A percentile compares a stretch with the other conserved stretches of the same genome.
Evolutionary conservation across 2,329 filamentous ascomycete genomes (phyloP).

Genomic region (Pseudocercospora crystallina): DNA sequence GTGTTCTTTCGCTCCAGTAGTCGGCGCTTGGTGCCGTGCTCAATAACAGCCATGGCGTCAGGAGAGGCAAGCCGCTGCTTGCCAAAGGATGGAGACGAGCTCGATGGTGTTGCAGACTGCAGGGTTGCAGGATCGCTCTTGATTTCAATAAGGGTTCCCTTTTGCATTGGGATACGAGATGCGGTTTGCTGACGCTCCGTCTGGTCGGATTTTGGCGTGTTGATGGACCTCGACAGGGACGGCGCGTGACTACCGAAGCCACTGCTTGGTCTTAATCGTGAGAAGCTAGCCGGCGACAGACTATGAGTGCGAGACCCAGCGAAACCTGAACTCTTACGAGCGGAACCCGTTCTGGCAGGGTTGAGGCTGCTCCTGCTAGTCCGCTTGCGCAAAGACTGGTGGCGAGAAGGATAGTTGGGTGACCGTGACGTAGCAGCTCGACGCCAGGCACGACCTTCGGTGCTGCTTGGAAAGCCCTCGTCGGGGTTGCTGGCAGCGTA

Average conservation of each 20-base stretch:
- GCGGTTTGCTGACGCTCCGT: slow-evolving; percentile 18
- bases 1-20: slow-evolving; percentile 22
- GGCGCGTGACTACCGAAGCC: neutral
- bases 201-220: neutral
- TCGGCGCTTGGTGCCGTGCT: slow-evolving; percentile 28
- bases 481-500: too few species aligned
- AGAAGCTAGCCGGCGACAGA: slow-evolving; percentile 31
- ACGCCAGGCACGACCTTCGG: too few species aligned
- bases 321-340: neutral
- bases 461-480: too few species aligned
- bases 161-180: slow-evolving; percentile 32
- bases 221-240: neutral
- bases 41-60: slow-evolving; percentile 27
- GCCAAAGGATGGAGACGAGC: slow-evolving; percentile 12
- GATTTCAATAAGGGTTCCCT: slow-evolving; percentile 27
- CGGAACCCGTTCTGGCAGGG: neutral
- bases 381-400: slow-evolving; percentile 4
- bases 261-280: slow-evolving; percentile 22
- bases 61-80: slow-evolving; percentile 12
- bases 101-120: neutral
- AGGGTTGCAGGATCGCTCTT: slow-evolving; percentile 12
- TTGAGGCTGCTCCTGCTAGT: neutral
- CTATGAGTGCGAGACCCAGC: slow-evolving; percentile 21
- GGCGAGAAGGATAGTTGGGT: slow-evolving; percentile 1
- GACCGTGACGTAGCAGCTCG: too few species aligned